These are phyloP conservation scores for Dactylellina sp. DNA, from an alignment of 2,329 filamentous ascomycete species.

Conservation along the genomic window DNA sequence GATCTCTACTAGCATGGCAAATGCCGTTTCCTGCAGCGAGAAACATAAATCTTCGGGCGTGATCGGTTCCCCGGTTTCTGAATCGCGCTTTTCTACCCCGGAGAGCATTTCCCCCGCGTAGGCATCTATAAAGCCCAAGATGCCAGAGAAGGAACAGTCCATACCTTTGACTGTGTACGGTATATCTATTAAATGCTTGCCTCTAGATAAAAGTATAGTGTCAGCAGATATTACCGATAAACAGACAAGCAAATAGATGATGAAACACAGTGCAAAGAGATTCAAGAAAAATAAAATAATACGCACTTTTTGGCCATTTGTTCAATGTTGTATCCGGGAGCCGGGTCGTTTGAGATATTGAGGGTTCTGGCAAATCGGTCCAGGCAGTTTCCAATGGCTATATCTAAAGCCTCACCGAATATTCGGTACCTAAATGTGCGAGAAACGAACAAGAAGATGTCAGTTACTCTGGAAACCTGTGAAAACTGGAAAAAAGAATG, in stretches of 20 bases:
- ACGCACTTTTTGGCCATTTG: conserved; percentile 78
- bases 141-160: conserved; percentile 96
- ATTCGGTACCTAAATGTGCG: conserved; percentile 86
- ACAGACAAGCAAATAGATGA: no score
- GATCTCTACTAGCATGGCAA: conserved; percentile 97
- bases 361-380: conserved; percentile 94
- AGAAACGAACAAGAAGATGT: no score
- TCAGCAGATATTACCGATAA: no score
- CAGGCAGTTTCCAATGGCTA: conserved; percentile 96
- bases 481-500: neutral
- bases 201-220: conserved; percentile 59
- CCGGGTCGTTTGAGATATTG: conserved; percentile 92
- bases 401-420: conserved; percentile 97
- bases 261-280: no score
- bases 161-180: conserved; percentile 98
- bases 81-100: conserved; percentile 60
- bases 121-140: conserved; percentile 83
- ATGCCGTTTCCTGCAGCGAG: conserved; percentile 93
- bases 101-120: conserved; percentile 77
- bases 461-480: no score
- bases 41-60: conserved; percentile 91
- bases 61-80: conserved; percentile 67
- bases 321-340: conserved; percentile 98
- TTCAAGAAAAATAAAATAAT: neutral
- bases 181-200: conserved; percentile 79